Evolutionary conservation across 331 rosid genomes (phyloP).

Genomic region (Quercus tomentella): DNA sequence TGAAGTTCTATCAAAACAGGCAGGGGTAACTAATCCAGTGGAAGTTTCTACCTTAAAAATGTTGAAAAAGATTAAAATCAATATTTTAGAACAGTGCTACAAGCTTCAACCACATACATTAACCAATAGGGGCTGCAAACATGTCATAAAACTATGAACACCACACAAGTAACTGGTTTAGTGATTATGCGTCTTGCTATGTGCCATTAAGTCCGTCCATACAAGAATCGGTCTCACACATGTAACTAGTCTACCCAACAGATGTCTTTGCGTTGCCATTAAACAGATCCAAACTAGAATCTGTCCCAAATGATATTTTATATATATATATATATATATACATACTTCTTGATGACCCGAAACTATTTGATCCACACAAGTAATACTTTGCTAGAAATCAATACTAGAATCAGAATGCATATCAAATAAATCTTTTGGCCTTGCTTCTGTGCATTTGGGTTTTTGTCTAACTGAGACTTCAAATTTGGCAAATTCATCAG

Average conservation of each 20-base stretch:
- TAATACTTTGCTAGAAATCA: not conserved
- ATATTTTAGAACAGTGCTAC: not conserved
- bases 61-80: not conserved
- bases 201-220: not conserved
- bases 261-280: not conserved
- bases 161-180: not conserved
- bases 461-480: not conserved
- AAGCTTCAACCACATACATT: constrained; percentile 1
- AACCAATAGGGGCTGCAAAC: not conserved
- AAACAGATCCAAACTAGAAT: not conserved
- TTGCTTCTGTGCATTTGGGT: not conserved
- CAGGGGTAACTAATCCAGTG: constrained; percentile 60
- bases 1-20: constrained; percentile 13
- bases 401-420: not conserved
- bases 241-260: not conserved
- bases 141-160: constrained; percentile 2
- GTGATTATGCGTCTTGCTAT: not conserved
- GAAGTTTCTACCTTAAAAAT: constrained; percentile 56
- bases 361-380: not conserved
- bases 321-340: not conserved
- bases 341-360: not conserved
- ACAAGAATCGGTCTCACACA: not conserved
- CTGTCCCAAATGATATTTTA: not conserved
- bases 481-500: not conserved
- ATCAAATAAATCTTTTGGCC: not conserved